Percentiles rank a stretch among this genome's conserved stretches.
Conservation (phyloP, 306 rosid species). For the Macrotyloma uniflorum region DNA sequence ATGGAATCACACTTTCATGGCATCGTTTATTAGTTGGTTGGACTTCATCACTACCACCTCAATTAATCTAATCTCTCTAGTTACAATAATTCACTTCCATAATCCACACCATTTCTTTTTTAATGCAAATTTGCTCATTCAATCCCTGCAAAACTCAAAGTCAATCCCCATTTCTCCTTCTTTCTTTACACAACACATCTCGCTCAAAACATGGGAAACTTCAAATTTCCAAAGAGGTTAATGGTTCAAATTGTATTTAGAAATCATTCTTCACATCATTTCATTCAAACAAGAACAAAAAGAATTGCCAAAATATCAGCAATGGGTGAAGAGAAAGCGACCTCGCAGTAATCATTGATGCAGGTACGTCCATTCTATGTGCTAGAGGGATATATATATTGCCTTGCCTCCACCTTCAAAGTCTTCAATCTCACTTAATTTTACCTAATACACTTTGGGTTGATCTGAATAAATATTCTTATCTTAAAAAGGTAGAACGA, state of each 20-base stretch:
- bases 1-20: constrained; percentile 26
- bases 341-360: background rate
- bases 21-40: constrained; percentile 12
- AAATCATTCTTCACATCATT: constrained; percentile 1
- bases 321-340: background rate
- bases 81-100: constrained; percentile 15
- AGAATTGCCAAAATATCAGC: background rate
- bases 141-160: constrained; percentile 6
- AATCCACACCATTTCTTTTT: background rate
- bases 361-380: background rate
- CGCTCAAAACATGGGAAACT: background rate
- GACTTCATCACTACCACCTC: background rate
- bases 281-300: background rate
- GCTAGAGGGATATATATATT: background rate
- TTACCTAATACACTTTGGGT: constrained; percentile 3
- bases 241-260: background rate
- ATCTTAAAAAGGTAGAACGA: too few relatives aligned
- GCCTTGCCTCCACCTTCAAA: too few relatives aligned
- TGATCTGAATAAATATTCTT: background rate
- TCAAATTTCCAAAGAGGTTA: background rate
- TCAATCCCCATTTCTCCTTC: background rate
- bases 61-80: background rate
- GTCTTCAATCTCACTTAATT: background rate
- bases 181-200: too few relatives aligned
- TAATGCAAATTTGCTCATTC: background rate